These are phyloP conservation scores for Sordaria brevicollis DNA, from an alignment of 495 filamentous ascomycete genomes.

Conservation along the genomic window DNA sequence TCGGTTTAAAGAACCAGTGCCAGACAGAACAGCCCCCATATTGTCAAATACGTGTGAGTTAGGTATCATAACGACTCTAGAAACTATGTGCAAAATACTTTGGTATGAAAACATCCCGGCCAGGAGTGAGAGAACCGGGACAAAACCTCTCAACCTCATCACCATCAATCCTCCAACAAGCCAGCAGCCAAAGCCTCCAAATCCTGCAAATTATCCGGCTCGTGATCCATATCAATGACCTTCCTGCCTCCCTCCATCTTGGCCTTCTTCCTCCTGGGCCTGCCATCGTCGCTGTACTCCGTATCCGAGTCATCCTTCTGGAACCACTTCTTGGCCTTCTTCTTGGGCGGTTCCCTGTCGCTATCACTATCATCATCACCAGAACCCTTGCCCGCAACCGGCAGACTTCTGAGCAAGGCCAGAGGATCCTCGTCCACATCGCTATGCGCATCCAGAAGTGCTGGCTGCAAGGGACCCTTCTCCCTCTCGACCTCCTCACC, in stretches of 20 bases:
- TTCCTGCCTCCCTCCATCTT: constrained; percentile 35
- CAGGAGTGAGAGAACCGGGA: background rate
- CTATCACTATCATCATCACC: constrained; percentile 15
- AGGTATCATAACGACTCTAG: background rate
- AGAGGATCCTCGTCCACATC: constrained; percentile 35
- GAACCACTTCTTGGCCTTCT: constrained; percentile 40
- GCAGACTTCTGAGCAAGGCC: constrained; percentile 39
- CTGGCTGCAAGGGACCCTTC: constrained; percentile 34
- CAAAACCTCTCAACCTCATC: background rate
- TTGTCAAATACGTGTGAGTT: background rate
- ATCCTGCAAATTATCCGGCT: constrained; percentile 80
- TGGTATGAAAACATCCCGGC: background rate
- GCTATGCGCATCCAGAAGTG: constrained; percentile 17
- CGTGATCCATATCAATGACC: constrained; percentile 45
- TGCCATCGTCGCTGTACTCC: constrained; percentile 24
- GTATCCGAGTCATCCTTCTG: constrained; percentile 36
- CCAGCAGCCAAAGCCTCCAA: constrained; percentile 80
- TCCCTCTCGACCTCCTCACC: constrained; percentile 38
- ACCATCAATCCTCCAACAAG: constrained; percentile 48
- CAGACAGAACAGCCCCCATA: no score
- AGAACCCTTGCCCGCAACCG: constrained; percentile 28
- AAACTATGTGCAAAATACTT: background rate
- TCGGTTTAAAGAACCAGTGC: background rate
- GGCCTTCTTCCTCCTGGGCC: constrained; percentile 34
- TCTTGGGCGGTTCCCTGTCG: constrained; percentile 27